Conservation (phyloP, 1,284 basidiomycete species). For the Coniophora puteana region DNA sequence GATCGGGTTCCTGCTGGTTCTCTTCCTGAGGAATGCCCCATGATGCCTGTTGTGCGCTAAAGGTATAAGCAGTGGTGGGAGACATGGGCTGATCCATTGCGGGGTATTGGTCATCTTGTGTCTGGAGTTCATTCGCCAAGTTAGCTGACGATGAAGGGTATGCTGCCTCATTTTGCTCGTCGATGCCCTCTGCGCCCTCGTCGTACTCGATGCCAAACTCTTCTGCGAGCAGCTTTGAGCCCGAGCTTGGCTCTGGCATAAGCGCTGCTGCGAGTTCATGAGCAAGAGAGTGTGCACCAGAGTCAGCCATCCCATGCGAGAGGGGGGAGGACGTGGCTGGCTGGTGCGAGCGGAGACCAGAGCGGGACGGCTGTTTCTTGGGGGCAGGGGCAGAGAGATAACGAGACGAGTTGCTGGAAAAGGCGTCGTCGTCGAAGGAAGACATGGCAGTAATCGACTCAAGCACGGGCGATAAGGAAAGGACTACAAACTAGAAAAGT, state of each 20-base stretch:
- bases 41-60: no score
- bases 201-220: conserved; percentile 86
- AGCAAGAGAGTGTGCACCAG: conserved; percentile 59
- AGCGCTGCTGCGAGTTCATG: conserved; percentile 80
- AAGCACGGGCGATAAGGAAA: no score
- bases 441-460: no score
- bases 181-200: conserved; percentile 79
- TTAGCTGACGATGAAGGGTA: conserved; percentile 16
- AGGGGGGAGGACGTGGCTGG: conserved; percentile 25
- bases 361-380: no score
- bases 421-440: no score
- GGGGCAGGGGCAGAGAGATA: not conserved
- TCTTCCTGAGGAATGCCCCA: conserved; percentile 13
- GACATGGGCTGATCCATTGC: no score
- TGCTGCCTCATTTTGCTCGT: conserved; percentile 39
- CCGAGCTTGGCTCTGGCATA: conserved; percentile 67
- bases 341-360: conserved; percentile 26
- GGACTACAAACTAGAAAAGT: no score
- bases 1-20: conserved; percentile 11
- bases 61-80: no score
- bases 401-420: not conserved
- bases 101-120: conserved; percentile 11
- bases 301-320: conserved; percentile 24
- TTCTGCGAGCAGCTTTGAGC: conserved; percentile 73
- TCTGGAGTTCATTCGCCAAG: conserved; percentile 23